A percentile compares a stretch with the other conserved stretches of the same genome.
Evolutionary conservation across 2,329 filamentous ascomycete species (phyloP).

Genomic region (Alternaria dauci): DNA sequence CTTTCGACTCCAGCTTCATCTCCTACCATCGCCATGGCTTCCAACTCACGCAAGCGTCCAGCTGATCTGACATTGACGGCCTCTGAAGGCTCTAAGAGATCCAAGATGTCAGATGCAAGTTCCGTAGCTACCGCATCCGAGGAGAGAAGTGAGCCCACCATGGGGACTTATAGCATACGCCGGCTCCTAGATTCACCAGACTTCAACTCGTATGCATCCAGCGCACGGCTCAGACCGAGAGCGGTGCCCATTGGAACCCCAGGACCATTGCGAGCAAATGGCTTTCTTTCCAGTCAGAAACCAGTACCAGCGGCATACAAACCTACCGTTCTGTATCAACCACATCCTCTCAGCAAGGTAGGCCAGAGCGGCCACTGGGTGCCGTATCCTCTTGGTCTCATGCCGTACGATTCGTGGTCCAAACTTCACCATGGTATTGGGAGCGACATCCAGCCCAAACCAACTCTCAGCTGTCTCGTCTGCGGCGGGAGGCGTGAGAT

Average conservation of each 20-base stretch:
- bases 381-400: slow-evolving; percentile 26
- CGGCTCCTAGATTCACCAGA: background rate
- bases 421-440: slow-evolving; percentile 27
- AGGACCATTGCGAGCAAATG: background rate
- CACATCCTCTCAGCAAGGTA: slow-evolving; percentile 30
- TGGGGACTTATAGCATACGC: background rate
- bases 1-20: too few species aligned
- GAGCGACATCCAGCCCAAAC: slow-evolving; percentile 2
- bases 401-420: slow-evolving; percentile 32
- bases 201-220: background rate
- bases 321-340: background rate
- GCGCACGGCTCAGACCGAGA: background rate
- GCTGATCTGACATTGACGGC: background rate
- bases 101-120: background rate
- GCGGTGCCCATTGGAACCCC: background rate
- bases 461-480: slow-evolving; percentile 27
- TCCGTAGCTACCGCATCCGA: background rate
- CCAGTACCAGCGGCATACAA: background rate
- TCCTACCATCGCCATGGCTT: background rate
- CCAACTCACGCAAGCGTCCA: slow-evolving; percentile 6
- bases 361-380: slow-evolving; percentile 37
- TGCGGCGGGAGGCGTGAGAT: slow-evolving; percentile 21
- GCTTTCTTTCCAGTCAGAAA: background rate
- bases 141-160: background rate
- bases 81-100: background rate